These are phyloP conservation scores for Penicillium italicum DNA, from an alignment of 2,329 filamentous ascomycete genomes.

Conservation along the genomic window DNA sequence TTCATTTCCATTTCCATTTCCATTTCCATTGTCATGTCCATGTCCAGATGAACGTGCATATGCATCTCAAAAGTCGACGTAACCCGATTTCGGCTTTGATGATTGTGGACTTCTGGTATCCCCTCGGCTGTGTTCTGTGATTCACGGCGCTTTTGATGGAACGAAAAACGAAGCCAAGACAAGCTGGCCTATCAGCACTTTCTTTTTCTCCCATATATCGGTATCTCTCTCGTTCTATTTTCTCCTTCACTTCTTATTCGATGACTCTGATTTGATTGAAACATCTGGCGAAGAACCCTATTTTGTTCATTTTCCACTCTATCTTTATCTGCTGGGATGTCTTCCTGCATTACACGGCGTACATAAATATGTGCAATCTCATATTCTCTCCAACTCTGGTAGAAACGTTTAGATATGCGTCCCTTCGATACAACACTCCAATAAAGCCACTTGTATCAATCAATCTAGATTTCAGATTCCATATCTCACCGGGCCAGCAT, in stretches of 20 bases:
- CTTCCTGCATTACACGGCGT: conserved; percentile 25
- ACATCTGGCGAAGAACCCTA: conserved; percentile 12
- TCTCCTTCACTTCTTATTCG: not conserved
- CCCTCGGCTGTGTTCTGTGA: not conserved
- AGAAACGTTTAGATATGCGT: not conserved
- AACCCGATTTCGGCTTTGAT: not conserved
- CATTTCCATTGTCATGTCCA: not conserved
- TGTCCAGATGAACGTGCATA: not conserved
- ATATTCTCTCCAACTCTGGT: not conserved
- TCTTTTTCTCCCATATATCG: not conserved
- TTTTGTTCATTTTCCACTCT: conserved; percentile 5
- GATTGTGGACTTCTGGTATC: not conserved
- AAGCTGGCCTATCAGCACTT: not conserved
- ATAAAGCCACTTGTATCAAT: not conserved
- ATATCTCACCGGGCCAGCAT: too few species aligned
- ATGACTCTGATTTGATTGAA: conserved; percentile 6
- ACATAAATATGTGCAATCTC: conserved; percentile 16
- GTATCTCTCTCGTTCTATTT: not conserved
- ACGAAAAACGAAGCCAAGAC: not conserved
- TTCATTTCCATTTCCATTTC: not conserved
- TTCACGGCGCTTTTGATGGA: not conserved
- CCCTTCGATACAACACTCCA: not conserved
- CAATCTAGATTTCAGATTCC: not conserved
- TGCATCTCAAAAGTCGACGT: not conserved
- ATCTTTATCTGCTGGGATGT: conserved; percentile 14